phyloP scores from a whole-genome alignment of 164 flowering plant species.

The Berberis thunbergii region DNA sequence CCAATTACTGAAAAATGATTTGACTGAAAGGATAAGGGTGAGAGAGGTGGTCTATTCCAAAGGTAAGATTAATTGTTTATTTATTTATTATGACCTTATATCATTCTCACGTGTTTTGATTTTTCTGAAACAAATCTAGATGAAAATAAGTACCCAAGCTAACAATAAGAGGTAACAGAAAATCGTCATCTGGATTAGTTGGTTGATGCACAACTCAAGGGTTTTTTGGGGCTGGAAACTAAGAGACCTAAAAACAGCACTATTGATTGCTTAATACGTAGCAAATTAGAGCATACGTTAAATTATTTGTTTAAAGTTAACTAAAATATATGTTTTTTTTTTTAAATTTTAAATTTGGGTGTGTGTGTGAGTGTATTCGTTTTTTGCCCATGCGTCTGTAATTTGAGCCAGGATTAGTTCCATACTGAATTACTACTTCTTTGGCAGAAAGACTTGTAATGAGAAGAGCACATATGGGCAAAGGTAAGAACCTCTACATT shows the following conservation, averaged over 20 bases:
- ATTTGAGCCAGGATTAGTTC: neutral
- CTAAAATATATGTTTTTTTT: neutral
- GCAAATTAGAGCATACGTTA: neutral
- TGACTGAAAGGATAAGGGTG: constrained; percentile 16
- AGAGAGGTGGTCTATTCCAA: constrained; percentile 11
- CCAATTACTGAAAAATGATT: neutral
- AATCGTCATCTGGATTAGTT: no score
- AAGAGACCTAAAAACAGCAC: no score
- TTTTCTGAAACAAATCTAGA: neutral
- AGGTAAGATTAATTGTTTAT: constrained; percentile 8
- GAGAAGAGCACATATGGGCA: constrained; percentile 3
- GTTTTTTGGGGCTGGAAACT: no score
- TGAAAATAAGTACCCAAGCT: neutral
- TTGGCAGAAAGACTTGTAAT: constrained; percentile 4
- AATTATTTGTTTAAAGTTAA: neutral
- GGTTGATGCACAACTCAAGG: no score
- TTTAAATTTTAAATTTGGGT: neutral
- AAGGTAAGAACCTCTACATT: constrained; percentile 5
- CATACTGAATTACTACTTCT: neutral
- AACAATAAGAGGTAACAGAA: no score
- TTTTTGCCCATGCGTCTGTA: neutral
- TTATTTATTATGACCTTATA: neutral
- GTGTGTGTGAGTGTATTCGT: neutral
- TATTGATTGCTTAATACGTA: no score
- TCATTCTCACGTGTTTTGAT: neutral